These are phyloP conservation scores for Mallotus nudiflorus DNA, from an alignment of 345 rosid genomes.

Conservation along the genomic window DNA sequence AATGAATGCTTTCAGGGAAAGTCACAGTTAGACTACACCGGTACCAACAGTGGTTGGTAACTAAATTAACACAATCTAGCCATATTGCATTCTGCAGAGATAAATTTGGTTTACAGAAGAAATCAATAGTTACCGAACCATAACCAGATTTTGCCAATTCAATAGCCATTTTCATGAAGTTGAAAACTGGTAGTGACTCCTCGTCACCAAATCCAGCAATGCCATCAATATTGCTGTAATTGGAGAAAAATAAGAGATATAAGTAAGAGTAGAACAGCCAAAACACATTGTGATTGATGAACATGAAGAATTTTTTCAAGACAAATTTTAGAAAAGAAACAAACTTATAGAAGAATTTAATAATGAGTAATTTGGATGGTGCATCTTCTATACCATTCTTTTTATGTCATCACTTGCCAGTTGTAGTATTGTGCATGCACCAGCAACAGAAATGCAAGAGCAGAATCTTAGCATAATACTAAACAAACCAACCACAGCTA, in stretches of 20 bases:
- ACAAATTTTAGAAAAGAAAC: neutral
- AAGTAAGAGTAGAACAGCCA: neutral
- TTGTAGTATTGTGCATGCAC: too few species aligned
- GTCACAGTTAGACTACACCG: neutral
- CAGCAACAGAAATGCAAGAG: too few species aligned
- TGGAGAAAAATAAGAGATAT: neutral
- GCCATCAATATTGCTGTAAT: conserved; percentile 74
- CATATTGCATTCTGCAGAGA: neutral
- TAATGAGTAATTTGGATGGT: too few species aligned
- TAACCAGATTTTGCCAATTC: conserved; percentile 61
- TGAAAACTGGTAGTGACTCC: conserved; percentile 48
- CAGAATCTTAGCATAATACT: too few species aligned
- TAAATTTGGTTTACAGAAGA: conserved; percentile 10
- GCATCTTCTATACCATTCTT: neutral
- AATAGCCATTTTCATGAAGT: conserved; percentile 60
- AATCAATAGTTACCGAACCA: conserved; percentile 44
- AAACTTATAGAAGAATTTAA: neutral
- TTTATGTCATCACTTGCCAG: neutral
- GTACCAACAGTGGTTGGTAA: neutral
- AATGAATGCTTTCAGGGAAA: neutral
- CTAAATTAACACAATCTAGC: neutral
- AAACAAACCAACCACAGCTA: too few species aligned
- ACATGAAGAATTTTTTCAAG: neutral
- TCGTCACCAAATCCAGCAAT: conserved; percentile 73
- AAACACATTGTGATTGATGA: neutral